Evolutionary conservation across 139 green algal species (phyloP), one percentile per base, ranked within the genome.

Genomic region (Eudorina sp.): DNA sequence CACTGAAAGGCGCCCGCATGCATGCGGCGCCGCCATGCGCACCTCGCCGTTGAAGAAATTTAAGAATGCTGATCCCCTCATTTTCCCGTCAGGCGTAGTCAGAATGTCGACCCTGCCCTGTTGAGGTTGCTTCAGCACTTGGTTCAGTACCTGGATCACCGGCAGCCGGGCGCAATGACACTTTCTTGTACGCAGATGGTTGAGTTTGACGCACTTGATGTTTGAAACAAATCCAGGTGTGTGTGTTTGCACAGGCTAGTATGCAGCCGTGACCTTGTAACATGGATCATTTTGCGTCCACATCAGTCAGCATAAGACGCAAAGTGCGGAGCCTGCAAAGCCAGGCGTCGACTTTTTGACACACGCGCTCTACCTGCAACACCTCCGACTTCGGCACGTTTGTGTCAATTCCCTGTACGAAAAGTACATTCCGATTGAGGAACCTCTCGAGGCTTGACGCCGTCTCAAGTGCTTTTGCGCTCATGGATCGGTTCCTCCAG

Each of bases 61-160:
- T 7, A 76, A n/a, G n/a, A 86, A 86, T 14, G 80, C 80, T 0
- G 60, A 77, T 29, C 80, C 80, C 0, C 80, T 41, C 53, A 64
- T 62, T 4, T 62, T 86, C 3, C 80, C 80, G 11, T 86, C 80
- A 6, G 40, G 27, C 29, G 25, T 60, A 16, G 45, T 62, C 31
- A 86, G 62, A 45, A 76, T 86, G 60, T 76, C 80, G n/a, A 86
- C 64, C 11, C 60, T 41, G 19, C 80, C 80, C 41, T 86, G 80
- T 55, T 85, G 78, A 0, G 78, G 78, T 13, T 55, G 38, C 58
- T 53, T 74, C 21, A 53, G 31, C 3, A 41, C 78, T 64, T 85
- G 78, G 36, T n/a, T 75, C 13, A 85, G 78, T 7, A 74, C 55
- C 78, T 85, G 77, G 16, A 36, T 41, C 2, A n/a, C n/a, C n/a